A percentile compares a stretch with the other conserved stretches of the same genome.
Conservation (phyloP, 2,329 filamentous ascomycete genomes). For the Pseudogymnoascus sp. region DNA sequence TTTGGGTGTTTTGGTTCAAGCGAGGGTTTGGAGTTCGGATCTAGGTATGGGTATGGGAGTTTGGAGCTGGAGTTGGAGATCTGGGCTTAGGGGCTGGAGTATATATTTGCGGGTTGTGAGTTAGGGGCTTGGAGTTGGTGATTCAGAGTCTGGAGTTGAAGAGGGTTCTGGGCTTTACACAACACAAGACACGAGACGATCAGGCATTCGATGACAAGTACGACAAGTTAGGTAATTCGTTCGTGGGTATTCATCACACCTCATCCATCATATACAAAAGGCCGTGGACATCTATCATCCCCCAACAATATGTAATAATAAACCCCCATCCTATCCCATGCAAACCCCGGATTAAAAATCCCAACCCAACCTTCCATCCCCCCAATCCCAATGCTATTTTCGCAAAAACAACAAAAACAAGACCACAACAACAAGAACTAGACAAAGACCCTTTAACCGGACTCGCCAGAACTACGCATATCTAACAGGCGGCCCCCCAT, state of each 20-base stretch:
- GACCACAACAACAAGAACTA: background rate
- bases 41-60: too few species aligned
- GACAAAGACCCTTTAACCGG: background rate
- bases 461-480: background rate
- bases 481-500: background rate
- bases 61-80: background rate
- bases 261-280: background rate
- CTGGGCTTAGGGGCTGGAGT: background rate
- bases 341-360: background rate
- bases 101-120: background rate
- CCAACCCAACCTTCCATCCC: background rate
- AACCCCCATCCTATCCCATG: background rate
- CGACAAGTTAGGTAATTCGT: background rate
- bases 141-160: background rate
- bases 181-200: background rate
- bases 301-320: background rate
- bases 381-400: background rate
- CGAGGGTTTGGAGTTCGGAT: background rate
- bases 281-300: background rate
- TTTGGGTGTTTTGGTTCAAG: background rate
- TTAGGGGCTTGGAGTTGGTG: too few species aligned
- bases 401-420: background rate
- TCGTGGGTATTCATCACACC: background rate
- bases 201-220: background rate
- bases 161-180: background rate